Evolutionary conservation across 2,329 filamentous ascomycete species (phyloP).

Genomic region (Epichloe glyceriae): DNA sequence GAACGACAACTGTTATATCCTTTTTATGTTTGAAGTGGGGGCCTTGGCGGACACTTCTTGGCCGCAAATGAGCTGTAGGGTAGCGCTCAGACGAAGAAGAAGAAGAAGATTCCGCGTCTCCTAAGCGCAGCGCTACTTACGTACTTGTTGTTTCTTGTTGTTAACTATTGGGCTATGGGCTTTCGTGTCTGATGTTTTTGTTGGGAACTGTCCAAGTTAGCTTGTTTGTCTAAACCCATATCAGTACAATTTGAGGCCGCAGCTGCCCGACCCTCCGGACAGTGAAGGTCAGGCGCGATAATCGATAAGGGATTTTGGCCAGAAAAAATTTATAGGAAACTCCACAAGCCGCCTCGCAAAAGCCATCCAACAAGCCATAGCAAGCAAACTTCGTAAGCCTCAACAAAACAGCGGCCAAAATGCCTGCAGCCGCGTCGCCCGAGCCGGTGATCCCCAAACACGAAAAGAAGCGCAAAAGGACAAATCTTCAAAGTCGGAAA

Average conservation of each 20-base stretch:
- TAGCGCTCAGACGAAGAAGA: too few species aligned
- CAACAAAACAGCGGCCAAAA: constrained; percentile 6
- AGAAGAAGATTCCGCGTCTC: too few species aligned
- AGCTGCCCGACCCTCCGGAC: background rate
- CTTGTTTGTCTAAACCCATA: too few species aligned
- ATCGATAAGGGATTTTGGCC: constrained; percentile 1
- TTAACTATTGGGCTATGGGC: too few species aligned
- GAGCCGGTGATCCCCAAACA: constrained; percentile 18
- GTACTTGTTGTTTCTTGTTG: too few species aligned
- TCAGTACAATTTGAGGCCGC: background rate
- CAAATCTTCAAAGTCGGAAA: constrained; percentile 21
- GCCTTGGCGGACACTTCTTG: too few species aligned
- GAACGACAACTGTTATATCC: too few species aligned
- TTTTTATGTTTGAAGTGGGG: too few species aligned
- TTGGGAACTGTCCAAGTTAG: too few species aligned
- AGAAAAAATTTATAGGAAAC: background rate
- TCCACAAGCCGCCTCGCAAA: background rate
- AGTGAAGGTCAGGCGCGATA: background rate
- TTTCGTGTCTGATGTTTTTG: too few species aligned
- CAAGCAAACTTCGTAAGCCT: constrained; percentile 2
- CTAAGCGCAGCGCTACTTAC: too few species aligned
- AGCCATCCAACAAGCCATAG: background rate
- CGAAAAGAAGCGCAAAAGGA: constrained; percentile 29
- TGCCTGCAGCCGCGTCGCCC: constrained; percentile 18
- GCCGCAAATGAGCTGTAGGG: too few species aligned